These are phyloP conservation scores for Discostella pseudostelligera DNA, from an alignment of 108 stramenopile species.

Conservation along the genomic window DNA sequence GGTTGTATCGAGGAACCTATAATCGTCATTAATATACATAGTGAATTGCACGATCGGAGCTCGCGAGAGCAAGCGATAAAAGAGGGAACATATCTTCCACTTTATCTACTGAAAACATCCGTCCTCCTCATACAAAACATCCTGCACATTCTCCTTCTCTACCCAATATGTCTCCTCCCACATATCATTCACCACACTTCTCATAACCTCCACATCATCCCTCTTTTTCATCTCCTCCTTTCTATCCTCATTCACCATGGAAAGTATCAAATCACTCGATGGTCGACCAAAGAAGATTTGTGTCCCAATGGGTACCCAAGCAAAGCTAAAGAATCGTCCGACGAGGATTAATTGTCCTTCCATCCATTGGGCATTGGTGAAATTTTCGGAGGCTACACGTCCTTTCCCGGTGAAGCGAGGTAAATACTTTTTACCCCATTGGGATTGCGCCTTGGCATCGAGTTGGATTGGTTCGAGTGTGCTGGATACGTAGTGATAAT, in stretches of 20 bases:
- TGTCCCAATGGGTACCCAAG: slow-evolving; percentile 75
- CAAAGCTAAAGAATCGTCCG: slow-evolving; percentile 70
- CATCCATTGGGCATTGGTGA: slow-evolving; percentile 55
- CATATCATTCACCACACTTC: slow-evolving; percentile 20
- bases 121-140: too few relatives aligned
- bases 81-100: too few relatives aligned
- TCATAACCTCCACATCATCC: slow-evolving; percentile 23
- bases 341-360: slow-evolving; percentile 81
- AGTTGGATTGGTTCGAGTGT: slow-evolving; percentile 68
- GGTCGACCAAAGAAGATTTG: slow-evolving; percentile 85
- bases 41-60: too few relatives aligned
- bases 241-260: slow-evolving; percentile 50
- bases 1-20: too few relatives aligned
- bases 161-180: slow-evolving; percentile 34
- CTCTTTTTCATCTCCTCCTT: slow-evolving; percentile 16
- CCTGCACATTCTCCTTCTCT: slow-evolving; percentile 20
- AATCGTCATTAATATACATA: too few relatives aligned
- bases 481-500: too few relatives aligned
- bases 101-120: too few relatives aligned
- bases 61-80: too few relatives aligned
- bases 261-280: slow-evolving; percentile 56
- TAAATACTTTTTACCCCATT: slow-evolving; percentile 71
- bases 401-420: slow-evolving; percentile 63
- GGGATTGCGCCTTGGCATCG: slow-evolving; percentile 50
- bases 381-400: slow-evolving; percentile 72